Percentiles rank a stretch among this genome's conserved stretches.
phyloP scores from a whole-genome alignment of 176 grass and related monocot genomes.

The Dendrocalamus sinicus region DNA sequence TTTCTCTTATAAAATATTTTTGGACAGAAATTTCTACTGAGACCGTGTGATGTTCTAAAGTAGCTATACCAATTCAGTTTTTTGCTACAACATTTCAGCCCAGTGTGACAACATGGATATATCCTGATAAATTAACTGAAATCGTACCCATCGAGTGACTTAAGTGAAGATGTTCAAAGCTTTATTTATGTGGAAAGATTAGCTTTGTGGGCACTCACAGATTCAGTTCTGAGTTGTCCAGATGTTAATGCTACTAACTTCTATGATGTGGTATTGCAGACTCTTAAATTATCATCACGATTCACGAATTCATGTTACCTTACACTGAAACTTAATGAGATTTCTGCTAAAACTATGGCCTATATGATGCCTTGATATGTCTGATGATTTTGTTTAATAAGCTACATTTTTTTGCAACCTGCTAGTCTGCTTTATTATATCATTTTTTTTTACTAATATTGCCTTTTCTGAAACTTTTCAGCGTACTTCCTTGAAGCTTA shows the following conservation, averaged over 20 bases:
- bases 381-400: not conserved
- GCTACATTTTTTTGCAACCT: not conserved
- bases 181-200: not conserved
- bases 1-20: not conserved
- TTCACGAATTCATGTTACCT: not conserved
- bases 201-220: not conserved
- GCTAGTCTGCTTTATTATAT: conserved; percentile 1
- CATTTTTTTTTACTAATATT: conserved; percentile 6
- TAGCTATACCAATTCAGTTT: not conserved
- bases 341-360: not conserved
- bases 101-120: not conserved
- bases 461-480: conserved; percentile 32
- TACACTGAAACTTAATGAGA: not conserved
- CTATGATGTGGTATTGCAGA: not conserved
- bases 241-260: not conserved
- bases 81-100: not conserved
- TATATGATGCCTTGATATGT: not conserved
- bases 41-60: not conserved
- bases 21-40: not conserved
- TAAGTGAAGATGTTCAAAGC: not conserved
- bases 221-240: not conserved
- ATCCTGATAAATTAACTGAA: not conserved
- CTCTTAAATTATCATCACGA: not conserved
- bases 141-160: not conserved
- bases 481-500: conserved; percentile 87